Evolutionary conservation across 345 rosid species (phyloP).

Genomic region (Combretum micranthum): DNA sequence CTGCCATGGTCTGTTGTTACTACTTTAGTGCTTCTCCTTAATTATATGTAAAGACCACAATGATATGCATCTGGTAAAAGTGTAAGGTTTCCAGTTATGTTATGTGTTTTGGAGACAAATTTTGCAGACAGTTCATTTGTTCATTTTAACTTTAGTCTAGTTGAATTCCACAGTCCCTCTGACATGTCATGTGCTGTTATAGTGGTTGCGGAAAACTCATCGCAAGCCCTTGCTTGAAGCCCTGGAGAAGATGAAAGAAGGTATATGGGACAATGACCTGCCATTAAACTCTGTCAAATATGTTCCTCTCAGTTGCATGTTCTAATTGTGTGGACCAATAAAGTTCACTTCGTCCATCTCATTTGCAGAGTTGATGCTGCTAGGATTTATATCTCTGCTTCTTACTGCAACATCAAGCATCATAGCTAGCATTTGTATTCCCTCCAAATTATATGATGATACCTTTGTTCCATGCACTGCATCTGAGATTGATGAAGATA

Average conservation of each 20-base stretch:
- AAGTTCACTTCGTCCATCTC: conserved; percentile 9
- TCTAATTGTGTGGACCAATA: no score
- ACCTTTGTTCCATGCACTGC: conserved; percentile 73
- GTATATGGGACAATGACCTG: conserved; percentile 24
- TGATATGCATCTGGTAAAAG: no score
- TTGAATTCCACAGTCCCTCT: no score
- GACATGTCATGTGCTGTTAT: conserved; percentile 15
- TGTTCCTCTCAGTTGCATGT: neutral
- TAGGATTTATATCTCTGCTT: conserved; percentile 93
- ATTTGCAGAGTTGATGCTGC: conserved; percentile 87
- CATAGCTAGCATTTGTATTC: conserved; percentile 80
- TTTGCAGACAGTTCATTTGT: no score
- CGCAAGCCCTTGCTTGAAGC: conserved; percentile 80
- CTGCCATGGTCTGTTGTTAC: no score
- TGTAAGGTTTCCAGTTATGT: no score
- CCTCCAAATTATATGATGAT: conserved; percentile 70
- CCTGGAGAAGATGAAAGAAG: conserved; percentile 94
- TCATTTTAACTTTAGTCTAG: no score
- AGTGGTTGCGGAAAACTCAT: conserved; percentile 83
- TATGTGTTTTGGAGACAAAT: no score
- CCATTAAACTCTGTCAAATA: neutral
- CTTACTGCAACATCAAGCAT: conserved; percentile 74
- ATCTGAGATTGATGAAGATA: conserved; percentile 46
- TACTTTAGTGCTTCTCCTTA: no score
- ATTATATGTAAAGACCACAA: no score